phyloP scores from a whole-genome alignment of 495 filamentous ascomycete genomes.

The Penicillium egyptiacum region DNA sequence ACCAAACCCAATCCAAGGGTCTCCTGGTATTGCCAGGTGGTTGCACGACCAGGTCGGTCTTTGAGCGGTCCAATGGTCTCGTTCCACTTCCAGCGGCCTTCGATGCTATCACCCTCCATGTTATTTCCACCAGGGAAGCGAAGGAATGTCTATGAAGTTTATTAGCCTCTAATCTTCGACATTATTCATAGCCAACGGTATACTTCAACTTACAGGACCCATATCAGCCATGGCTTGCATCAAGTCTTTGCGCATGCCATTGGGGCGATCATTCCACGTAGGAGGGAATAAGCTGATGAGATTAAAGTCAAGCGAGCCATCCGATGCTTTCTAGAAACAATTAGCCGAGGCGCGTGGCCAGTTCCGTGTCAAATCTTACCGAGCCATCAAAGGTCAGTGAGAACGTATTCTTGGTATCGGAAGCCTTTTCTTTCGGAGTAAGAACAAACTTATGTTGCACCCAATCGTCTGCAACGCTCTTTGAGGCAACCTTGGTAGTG shows the following conservation, averaged over 20 bases:
- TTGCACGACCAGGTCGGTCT: conserved; percentile 59
- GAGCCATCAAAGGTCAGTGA: conserved; percentile 58
- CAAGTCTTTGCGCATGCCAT: conserved; percentile 62
- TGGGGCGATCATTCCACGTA: conserved; percentile 56
- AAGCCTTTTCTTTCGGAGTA: conserved; percentile 41
- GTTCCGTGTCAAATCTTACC: conserved; percentile 13
- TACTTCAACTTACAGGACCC: conserved; percentile 21
- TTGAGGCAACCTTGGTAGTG: conserved; percentile 27
- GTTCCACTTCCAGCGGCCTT: conserved; percentile 65
- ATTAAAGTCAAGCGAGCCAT: conserved; percentile 60
- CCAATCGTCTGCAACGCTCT: conserved; percentile 29
- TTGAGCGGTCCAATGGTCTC: conserved; percentile 64
- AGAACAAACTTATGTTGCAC: conserved; percentile 39
- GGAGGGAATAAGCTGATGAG: conserved; percentile 68
- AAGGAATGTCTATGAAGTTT: conserved; percentile 51
- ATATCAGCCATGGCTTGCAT: conserved; percentile 57
- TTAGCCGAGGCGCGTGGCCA: neutral
- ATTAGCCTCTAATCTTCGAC: neutral
- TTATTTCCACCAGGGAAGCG: conserved; percentile 69
- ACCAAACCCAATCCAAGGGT: conserved; percentile 57
- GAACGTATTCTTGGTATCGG: conserved; percentile 64
- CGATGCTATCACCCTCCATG: conserved; percentile 55
- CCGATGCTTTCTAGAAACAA: conserved; percentile 33
- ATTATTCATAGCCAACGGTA: neutral
- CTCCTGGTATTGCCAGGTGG: conserved; percentile 60